Percentiles rank a stretch among this genome's conserved stretches.
phyloP scores from a whole-genome alignment of 2,329 filamentous ascomycete genomes.

The Cordyceps javanica region DNA sequence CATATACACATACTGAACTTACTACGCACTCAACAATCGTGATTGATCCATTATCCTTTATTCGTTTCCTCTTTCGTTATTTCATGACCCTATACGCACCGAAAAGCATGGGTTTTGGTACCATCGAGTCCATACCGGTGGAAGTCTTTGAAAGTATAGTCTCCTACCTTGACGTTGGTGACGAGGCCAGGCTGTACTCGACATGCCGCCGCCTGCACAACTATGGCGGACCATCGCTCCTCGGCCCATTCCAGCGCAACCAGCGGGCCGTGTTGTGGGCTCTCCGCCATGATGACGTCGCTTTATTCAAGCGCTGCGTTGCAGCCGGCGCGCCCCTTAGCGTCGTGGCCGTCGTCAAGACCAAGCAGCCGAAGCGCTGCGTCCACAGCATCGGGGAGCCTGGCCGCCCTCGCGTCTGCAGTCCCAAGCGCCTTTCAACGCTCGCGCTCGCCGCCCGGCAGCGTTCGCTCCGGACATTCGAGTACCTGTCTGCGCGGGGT shows the following conservation, averaged over 20 bases:
- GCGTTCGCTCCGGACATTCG: neutral
- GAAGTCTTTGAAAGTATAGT: slow-evolving; percentile 4
- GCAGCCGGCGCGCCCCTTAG: neutral
- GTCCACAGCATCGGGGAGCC: neutral
- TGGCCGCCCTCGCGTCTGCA: neutral
- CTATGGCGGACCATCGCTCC: neutral
- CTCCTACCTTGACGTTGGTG: neutral
- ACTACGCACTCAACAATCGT: no score
- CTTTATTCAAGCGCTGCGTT: neutral
- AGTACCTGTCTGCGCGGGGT: neutral
- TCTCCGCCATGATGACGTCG: neutral
- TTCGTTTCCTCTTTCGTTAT: no score
- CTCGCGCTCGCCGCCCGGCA: neutral
- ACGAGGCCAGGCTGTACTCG: slow-evolving; percentile 4
- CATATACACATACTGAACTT: neutral
- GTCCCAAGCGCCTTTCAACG: neutral
- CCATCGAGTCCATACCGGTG: neutral
- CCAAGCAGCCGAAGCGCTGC: neutral
- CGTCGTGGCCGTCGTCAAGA: slow-evolving; percentile 5
- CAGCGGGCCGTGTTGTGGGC: slow-evolving; percentile 3
- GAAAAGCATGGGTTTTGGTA: neutral
- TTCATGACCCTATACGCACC: no score
- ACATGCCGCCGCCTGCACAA: neutral
- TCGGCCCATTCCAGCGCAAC: neutral
- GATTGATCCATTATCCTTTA: no score